These are phyloP conservation scores for Macroventuria anomochaeta DNA, from an alignment of 2,329 filamentous ascomycete genomes.

Conservation along the genomic window DNA sequence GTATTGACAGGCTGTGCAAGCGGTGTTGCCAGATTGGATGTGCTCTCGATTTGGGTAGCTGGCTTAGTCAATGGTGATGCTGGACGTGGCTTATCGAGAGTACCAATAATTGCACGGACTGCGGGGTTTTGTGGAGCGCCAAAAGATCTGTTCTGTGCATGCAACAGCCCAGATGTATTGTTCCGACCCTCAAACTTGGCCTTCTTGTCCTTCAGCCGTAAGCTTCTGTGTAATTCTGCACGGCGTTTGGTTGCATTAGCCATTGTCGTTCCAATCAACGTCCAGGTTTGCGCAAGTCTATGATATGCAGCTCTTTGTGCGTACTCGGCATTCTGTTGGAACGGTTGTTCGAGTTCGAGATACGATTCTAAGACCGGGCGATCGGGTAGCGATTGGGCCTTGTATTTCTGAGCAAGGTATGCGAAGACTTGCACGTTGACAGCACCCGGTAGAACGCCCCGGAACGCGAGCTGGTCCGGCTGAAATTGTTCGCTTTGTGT, in stretches of 20 bases:
- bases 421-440: constrained; percentile 48
- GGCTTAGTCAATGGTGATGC: constrained; percentile 27
- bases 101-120: constrained; percentile 41
- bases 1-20: constrained; percentile 55
- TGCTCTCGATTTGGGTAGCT: constrained; percentile 53
- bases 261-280: constrained; percentile 60
- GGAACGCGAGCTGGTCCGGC: constrained; percentile 57
- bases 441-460: constrained; percentile 56
- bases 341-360: constrained; percentile 48
- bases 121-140: constrained; percentile 37
- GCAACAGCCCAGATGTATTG: constrained; percentile 18
- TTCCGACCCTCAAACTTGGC: constrained; percentile 14
- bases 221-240: constrained; percentile 41
- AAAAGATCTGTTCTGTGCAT: constrained; percentile 32
- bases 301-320: constrained; percentile 59
- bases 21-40: constrained; percentile 63
- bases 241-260: constrained; percentile 56
- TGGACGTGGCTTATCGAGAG: constrained; percentile 40
- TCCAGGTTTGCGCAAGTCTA: constrained; percentile 65
- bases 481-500: constrained; percentile 49
- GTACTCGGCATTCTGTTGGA: constrained; percentile 62
- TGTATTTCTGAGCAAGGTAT: constrained; percentile 55
- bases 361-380: constrained; percentile 49
- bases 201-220: constrained; percentile 33
- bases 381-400: constrained; percentile 47